Conservation (phyloP, 768 basidiomycete genomes). For the Lanmaoa pseudosensibilis region DNA sequence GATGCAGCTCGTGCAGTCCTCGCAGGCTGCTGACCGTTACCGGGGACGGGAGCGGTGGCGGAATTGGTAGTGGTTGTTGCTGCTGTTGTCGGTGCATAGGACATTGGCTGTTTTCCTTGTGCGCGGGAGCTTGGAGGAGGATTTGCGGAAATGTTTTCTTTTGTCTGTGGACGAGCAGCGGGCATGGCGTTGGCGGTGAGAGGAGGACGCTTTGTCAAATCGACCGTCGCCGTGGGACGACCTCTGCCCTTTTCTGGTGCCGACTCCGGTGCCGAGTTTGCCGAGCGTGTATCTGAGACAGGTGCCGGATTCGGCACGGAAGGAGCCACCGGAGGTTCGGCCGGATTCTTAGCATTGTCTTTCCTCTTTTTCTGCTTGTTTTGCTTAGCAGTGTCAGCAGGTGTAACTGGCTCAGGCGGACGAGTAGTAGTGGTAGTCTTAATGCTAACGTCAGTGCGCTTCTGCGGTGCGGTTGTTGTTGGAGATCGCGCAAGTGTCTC, state of each 20-base stretch:
- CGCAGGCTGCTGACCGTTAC: constrained; percentile 34
- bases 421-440: constrained; percentile 30
- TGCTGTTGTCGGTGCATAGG: constrained; percentile 44
- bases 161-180: constrained; percentile 39
- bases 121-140: constrained; percentile 76
- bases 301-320: constrained; percentile 32
- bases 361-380: constrained; percentile 50
- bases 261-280: constrained; percentile 34
- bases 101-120: constrained; percentile 92
- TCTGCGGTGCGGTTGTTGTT: constrained; percentile 3
- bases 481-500: constrained; percentile 25
- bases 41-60: constrained; percentile 33
- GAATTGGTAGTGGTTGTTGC: constrained; percentile 33
- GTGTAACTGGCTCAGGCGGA: constrained; percentile 22
- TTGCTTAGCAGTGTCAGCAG: constrained; percentile 23
- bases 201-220: constrained; percentile 41
- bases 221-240: constrained; percentile 33
- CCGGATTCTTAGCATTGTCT: constrained; percentile 24
- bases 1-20: constrained; percentile 51
- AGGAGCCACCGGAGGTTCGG: constrained; percentile 25
- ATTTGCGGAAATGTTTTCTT: constrained; percentile 33
- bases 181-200: constrained; percentile 43
- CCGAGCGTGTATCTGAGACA: constrained; percentile 22
- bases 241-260: constrained; percentile 34
- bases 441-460: constrained; percentile 23